Evolutionary conservation across 345 rosid species (phyloP).

Genomic region (Brassica nigra): DNA sequence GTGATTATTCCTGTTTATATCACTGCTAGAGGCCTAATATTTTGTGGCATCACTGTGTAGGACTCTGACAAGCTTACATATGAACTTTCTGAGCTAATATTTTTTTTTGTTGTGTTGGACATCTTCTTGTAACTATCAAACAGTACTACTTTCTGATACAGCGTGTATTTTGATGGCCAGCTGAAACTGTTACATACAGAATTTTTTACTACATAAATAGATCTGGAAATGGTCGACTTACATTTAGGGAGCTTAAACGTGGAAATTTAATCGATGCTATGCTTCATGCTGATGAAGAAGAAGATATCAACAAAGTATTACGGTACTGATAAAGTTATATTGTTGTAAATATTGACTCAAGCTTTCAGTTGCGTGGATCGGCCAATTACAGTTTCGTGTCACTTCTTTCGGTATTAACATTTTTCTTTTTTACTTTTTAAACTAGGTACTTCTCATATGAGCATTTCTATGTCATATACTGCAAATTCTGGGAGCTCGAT

Average conservation of each 20-base stretch:
- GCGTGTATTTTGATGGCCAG: slow-evolving; percentile 51
- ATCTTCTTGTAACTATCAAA: background rate
- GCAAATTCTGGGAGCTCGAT: slow-evolving; percentile 99
- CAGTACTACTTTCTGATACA: slow-evolving; percentile 17
- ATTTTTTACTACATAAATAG: slow-evolving; percentile 91
- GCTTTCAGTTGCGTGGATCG: background rate
- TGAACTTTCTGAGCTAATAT: background rate
- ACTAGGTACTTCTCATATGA: slow-evolving; percentile 92
- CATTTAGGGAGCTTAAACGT: slow-evolving; percentile 88
- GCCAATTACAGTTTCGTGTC: background rate
- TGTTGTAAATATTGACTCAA: background rate
- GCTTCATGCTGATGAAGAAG: slow-evolving; percentile 97
- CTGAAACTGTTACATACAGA: slow-evolving; percentile 96
- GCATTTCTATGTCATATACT: slow-evolving; percentile 94
- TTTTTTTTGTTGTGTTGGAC: slow-evolving; percentile 2
- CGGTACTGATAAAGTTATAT: slow-evolving; percentile 51
- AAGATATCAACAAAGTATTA: slow-evolving; percentile 95
- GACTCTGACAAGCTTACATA: slow-evolving; percentile 11
- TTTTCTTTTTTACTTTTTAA: background rate
- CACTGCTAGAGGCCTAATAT: background rate
- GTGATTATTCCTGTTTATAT: background rate
- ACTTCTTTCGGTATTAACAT: background rate
- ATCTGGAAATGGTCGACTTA: slow-evolving; percentile 82
- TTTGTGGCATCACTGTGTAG: background rate
- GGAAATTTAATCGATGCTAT: slow-evolving; percentile 86